Conservation (phyloP, 192 early-diverging fungal genomes). For the Backusella westeae region DNA sequence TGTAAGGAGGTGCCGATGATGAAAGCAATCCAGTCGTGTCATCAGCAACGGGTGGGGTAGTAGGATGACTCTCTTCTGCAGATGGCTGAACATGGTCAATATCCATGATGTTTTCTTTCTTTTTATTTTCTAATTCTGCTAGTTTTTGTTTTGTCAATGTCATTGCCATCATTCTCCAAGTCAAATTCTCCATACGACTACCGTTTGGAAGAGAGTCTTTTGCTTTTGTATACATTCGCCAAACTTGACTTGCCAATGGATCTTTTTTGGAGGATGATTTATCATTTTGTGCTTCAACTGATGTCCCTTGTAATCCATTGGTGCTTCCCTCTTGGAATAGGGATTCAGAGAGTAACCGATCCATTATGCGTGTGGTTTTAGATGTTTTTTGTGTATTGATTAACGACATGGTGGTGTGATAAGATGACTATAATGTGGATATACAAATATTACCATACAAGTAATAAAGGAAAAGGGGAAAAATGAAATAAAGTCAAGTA, state of each 20-base stretch:
- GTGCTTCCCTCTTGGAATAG: neutral
- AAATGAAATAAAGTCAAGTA: neutral
- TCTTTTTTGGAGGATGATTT: constrained; percentile 30
- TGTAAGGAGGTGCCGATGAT: constrained; percentile 35
- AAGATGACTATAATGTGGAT: constrained; percentile 9
- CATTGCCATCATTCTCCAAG: constrained; percentile 84
- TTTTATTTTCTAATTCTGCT: neutral
- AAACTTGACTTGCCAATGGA: constrained; percentile 56
- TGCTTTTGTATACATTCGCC: constrained; percentile 78
- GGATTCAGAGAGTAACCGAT: constrained; percentile 13
- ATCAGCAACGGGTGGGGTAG: constrained; percentile 24
- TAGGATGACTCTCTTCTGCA: neutral
- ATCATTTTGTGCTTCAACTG: neutral
- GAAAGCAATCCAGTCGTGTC: constrained; percentile 31
- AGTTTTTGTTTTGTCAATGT: constrained; percentile 43
- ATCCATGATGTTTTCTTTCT: constrained; percentile 4
- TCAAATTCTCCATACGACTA: constrained; percentile 75
- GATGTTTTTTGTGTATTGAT: neutral
- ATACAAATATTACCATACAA: constrained; percentile 12
- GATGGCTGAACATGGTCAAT: neutral
- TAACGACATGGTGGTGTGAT: constrained; percentile 8
- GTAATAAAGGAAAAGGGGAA: neutral
- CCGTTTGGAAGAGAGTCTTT: constrained; percentile 77
- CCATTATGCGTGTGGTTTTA: neutral
- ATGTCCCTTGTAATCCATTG: neutral